Evolutionary conservation across 805 yeast species (phyloP), one percentile per base, ranked within the genome.

Genomic region (Ogataea angusta): DNA sequence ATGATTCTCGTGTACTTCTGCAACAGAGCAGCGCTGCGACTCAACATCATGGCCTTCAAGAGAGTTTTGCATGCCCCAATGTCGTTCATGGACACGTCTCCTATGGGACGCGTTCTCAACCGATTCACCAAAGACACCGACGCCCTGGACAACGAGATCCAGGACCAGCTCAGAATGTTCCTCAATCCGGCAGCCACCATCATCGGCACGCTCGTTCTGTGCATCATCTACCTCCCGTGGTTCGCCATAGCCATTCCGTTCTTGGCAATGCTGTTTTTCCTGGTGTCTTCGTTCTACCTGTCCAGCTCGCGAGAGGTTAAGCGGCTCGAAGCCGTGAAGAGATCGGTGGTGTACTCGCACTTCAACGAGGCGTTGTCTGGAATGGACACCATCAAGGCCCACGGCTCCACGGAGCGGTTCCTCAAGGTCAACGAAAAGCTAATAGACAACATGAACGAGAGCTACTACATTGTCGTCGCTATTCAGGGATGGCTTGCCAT

Each of bases 61-160:
- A 73, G 69, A 22, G 70, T 88, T 8, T 67, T 88, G 49, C 82
- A 78, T 47, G 80, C 93, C 0, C 95, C 95, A 37, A 87, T 87
- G 93, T 62, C 79, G 0, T 88, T 77, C 59, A 73, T 87, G 62
- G 96, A 88, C 53, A 79, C 88, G 2, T 83, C 95, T 0, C 96
- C 96, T 22, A 73, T 85, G 72, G 96, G 96, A 3, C 71, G 95
- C 51, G 78, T 89, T 42, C 67, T 89, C 56, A 88, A 86, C 62
- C 69, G 95, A 49, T 88, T 87, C 62, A 86, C 95, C 1, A 86
- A 86, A 46, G 96, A 88, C 58, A 83, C 93, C 0, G 95, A 88
- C 57, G 78, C 80, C 4, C 64, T 87, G 59, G 95, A 87, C 55
- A 86, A 85, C 55, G 91, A 84, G 60, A 68, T 87, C 52, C 79